Evolutionary conservation across 177 flowering plant genomes (phyloP), one percentile per base, ranked within the genome.

Genomic region (Telopea speciosissima): DNA sequence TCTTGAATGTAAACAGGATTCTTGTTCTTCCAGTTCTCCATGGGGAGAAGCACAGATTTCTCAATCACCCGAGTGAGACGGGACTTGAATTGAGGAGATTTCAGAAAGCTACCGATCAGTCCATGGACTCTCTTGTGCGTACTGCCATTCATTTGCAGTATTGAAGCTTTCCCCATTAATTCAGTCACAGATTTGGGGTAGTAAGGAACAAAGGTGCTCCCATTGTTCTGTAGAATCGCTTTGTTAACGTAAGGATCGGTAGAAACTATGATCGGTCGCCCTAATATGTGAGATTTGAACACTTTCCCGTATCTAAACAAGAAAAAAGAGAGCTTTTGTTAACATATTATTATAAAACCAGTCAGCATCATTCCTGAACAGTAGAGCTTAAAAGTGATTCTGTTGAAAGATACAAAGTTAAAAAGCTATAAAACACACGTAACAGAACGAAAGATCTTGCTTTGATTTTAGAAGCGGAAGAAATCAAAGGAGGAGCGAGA

Each of bases 231-330:
- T 44, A 96, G 73, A 5, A 96, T 75, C 69, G 82, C 85, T 74
- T 89, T 96, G 88, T 91, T 96, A 78, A 93, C 93, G 4, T 90
- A 97, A 0, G 90, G 80, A 77, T 96, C 99, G 0, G 98, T 93
- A 1, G 99, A 96, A 10, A 91, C 89, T 60, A 96, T 93, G 0
- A 93, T 79, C 0, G 93, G 86, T 13, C 81, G 83, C 63, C 99
- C 99, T 75, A 96, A 70, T 8, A 96, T 70, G 71, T 93, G 83
- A 1, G 97, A 89, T 70, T 79, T 90, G 86, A 96, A 96, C 81
- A 96, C 95, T 63, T 89, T 86, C 54, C 99, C 99, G 68, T 90
- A 90, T 70, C 99, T 96, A 73, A 28, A 45, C 22, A 49, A 49
- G 19, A 49, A 56, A 23, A 58, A 21, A 66, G n/a, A n/a, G n/a